phyloP scores from a whole-genome alignment of 2,329 filamentous ascomycete genomes.

The Colletotrichum aenigma region DNA sequence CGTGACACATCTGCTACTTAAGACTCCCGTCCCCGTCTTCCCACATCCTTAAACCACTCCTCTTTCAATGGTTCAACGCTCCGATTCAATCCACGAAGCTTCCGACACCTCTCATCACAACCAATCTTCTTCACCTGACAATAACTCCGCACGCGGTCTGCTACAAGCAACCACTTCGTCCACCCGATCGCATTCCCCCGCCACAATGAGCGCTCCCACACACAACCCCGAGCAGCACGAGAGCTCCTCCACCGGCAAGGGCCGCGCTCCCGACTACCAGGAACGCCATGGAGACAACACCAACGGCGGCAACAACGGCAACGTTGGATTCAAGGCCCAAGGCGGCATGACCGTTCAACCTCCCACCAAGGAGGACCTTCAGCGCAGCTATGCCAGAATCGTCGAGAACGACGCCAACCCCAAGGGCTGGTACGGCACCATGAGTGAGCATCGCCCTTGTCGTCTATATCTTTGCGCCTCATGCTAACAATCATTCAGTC shows the following conservation, averaged over 20 bases:
- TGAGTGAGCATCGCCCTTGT: constrained; percentile 64
- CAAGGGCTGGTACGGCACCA: constrained; percentile 87
- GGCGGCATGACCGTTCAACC: constrained; percentile 75
- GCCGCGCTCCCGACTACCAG: constrained; percentile 14
- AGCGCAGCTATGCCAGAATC: constrained; percentile 76
- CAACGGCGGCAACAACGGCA: constrained; percentile 21
- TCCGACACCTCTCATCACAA: not conserved
- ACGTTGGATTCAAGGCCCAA: constrained; percentile 52
- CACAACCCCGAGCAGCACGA: not conserved
- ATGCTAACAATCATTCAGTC: constrained; percentile 48
- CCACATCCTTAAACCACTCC: not conserved
- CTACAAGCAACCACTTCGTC: not conserved
- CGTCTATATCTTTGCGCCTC: not conserved
- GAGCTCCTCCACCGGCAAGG: constrained; percentile 17
- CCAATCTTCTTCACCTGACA: constrained; percentile 20
- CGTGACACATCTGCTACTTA: constrained; percentile 9
- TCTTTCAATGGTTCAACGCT: not conserved
- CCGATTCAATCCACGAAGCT: not conserved
- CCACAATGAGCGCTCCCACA: constrained; percentile 18
- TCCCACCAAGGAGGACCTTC: constrained; percentile 81
- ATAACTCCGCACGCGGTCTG: constrained; percentile 3
- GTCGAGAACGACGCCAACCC: constrained; percentile 69
- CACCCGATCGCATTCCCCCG: not conserved
- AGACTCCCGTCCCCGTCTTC: not conserved
- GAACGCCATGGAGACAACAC: not conserved